Conservation (phyloP, 768 basidiomycete species). For the Thelephora ganbajun region DNA sequence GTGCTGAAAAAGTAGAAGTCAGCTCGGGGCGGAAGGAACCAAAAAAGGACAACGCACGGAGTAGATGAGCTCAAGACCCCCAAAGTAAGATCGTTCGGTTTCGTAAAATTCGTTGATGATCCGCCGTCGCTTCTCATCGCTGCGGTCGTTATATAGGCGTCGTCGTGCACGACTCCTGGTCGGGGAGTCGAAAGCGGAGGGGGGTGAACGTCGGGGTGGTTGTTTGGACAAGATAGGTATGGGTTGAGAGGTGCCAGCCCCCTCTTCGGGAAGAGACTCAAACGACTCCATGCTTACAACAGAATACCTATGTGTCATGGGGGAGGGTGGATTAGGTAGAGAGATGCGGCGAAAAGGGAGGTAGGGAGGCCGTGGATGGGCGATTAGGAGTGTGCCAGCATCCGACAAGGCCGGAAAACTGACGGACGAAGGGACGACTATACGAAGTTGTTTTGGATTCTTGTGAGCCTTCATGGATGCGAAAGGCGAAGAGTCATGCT, state of each 20-base stretch:
- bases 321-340: slow-evolving; percentile 24
- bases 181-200: slow-evolving; percentile 25
- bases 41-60: slow-evolving; percentile 31
- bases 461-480: background rate
- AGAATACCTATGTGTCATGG: slow-evolving; percentile 40
- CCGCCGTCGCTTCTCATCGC: slow-evolving; percentile 44
- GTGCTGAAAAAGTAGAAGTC: slow-evolving; percentile 32
- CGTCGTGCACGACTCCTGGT: slow-evolving; percentile 21
- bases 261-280: slow-evolving; percentile 53
- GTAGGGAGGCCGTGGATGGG: slow-evolving; percentile 35
- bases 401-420: slow-evolving; percentile 10
- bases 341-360: slow-evolving; percentile 35
- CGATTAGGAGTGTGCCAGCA: slow-evolving; percentile 1
- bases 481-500: background rate
- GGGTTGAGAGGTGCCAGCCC: slow-evolving; percentile 13
- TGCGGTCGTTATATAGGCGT: slow-evolving; percentile 32
- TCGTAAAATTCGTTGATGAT: slow-evolving; percentile 72
- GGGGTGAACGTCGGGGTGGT: slow-evolving; percentile 16
- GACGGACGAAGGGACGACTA: slow-evolving; percentile 1
- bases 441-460: background rate
- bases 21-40: background rate
- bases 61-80: slow-evolving; percentile 74
- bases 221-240: slow-evolving; percentile 7
- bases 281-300: slow-evolving; percentile 60
- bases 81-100: slow-evolving; percentile 70